These are phyloP conservation scores for Cercospora zeina DNA, from an alignment of 2,329 filamentous ascomycete genomes.

Conservation along the genomic window DNA sequence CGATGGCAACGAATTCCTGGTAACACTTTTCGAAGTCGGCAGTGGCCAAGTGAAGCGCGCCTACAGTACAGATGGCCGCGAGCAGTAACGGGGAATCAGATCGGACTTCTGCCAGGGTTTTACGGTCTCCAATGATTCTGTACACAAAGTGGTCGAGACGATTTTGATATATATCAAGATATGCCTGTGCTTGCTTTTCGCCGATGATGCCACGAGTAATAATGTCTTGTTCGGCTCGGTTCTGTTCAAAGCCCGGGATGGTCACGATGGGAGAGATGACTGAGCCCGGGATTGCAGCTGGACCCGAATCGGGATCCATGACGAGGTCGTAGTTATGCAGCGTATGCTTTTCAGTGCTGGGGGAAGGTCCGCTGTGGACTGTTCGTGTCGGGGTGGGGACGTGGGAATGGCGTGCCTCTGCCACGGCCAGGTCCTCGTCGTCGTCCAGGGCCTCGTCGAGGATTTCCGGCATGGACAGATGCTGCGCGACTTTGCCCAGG, in stretches of 20 bases:
- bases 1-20: constrained; percentile 36
- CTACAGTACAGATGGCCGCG: constrained; percentile 42
- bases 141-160: constrained; percentile 41
- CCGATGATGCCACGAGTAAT: constrained; percentile 35
- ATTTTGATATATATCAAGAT: constrained; percentile 39
- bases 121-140: constrained; percentile 38
- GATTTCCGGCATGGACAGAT: constrained; percentile 30
- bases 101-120: constrained; percentile 34
- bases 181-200: constrained; percentile 34
- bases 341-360: constrained; percentile 31
- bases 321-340: constrained; percentile 42
- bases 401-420: constrained; percentile 18
- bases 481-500: constrained; percentile 35
- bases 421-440: constrained; percentile 26
- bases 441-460: constrained; percentile 32
- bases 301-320: constrained; percentile 44
- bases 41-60: constrained; percentile 36
- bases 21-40: constrained; percentile 38
- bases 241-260: constrained; percentile 30
- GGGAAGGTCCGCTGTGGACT: constrained; percentile 21
- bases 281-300: constrained; percentile 40
- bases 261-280: constrained; percentile 35
- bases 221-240: constrained; percentile 35
- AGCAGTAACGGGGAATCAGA: constrained; percentile 39
- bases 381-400: constrained; percentile 20